Evolutionary conservation across 2,329 filamentous ascomycete species (phyloP).

Genomic region (Myriosclerotinia scirpicola): DNA sequence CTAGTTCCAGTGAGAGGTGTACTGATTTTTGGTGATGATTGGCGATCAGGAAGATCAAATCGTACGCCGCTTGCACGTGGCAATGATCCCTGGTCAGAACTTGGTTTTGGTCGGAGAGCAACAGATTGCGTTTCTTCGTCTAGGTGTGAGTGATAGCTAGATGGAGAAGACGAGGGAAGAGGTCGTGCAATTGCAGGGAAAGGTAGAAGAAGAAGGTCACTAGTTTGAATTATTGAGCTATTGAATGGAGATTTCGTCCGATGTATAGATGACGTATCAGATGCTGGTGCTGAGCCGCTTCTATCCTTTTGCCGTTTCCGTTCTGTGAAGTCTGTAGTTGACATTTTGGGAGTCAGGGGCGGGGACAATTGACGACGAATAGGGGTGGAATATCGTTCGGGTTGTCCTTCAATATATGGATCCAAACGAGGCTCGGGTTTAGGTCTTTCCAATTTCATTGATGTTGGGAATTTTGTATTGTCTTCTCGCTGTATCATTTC

Average conservation of each 20-base stretch:
- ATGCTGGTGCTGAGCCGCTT: constrained; percentile 6
- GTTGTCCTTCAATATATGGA: not conserved
- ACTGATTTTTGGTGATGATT: constrained; percentile 22
- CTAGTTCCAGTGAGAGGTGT: constrained; percentile 19
- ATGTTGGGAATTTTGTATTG: constrained; percentile 39
- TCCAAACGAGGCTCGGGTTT: constrained; percentile 30
- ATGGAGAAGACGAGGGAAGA: constrained; percentile 5
- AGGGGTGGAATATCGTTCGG: not conserved
- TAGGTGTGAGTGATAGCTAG: not conserved
- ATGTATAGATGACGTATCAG: constrained; percentile 9
- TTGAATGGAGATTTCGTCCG: constrained; percentile 15
- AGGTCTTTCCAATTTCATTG: constrained; percentile 36
- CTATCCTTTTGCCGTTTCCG: not conserved
- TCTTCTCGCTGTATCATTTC: constrained; percentile 37
- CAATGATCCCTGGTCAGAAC: constrained; percentile 25
- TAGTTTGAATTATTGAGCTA: constrained; percentile 21
- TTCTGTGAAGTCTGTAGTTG: constrained; percentile 1
- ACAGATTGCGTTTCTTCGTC: constrained; percentile 29
- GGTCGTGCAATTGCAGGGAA: constrained; percentile 4
- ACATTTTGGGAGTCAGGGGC: not conserved
- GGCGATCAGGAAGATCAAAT: constrained; percentile 25
- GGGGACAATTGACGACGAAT: constrained; percentile 2
- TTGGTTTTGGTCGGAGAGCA: constrained; percentile 27
- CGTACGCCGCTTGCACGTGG: constrained; percentile 27
- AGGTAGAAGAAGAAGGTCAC: constrained; percentile 11